Base-by-base conservation (phyloP, 2,329 filamentous ascomycete species). In the Calonectria multiphialidica region DNA sequence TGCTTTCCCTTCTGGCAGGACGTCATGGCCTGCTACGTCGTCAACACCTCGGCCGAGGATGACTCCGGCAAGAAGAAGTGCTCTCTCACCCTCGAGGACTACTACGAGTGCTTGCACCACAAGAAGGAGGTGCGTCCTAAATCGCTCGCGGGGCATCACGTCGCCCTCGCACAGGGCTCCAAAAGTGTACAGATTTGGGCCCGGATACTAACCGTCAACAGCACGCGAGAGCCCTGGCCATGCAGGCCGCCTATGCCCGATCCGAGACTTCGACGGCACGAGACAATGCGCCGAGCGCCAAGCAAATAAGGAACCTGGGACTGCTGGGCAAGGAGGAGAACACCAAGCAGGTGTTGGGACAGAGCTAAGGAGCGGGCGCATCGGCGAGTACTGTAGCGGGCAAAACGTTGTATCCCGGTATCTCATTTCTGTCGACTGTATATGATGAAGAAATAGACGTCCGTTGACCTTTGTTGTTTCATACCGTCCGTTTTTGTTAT, bases 1-100 rank as follows among this genome's bases (percentile, higher is more conserved):
- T 99, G 97, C 92, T 98, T 98, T 89, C 95, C 96, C 83, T 99
- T 98, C 91, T 99, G 97, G 97, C 97, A 99, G 88, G 97, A 99
- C 87, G 92, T 98, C 77, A 94, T 99, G 83, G 95, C 95, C 81
- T 99, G 97, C 91, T 99, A 99, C 85, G 95, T 98, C 73, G 93
- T 98, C 83, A 98, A 98, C 88, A 95, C 95, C 68, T 90, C 90
- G 76, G 88, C 93, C 76, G 94, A 96, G 68, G 93, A 96, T 81
- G 89, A 91, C 78, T 91, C 92, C 18, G 95, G 95, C 78, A 97
- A 96, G 88, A 93, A 92, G 85, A 98, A 98, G 87, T 99, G 97
- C 84, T 87, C 90, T 21, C 93, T 94, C 18, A 90, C 92, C 5
- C 89, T 98, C 77, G 97, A 99, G 84, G 97, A 99, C 84, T 99